Evolutionary conservation across 2,329 filamentous ascomycete genomes (phyloP), one percentile per base, ranked within the genome.

Genomic region (Paradendryphiella salina): DNA sequence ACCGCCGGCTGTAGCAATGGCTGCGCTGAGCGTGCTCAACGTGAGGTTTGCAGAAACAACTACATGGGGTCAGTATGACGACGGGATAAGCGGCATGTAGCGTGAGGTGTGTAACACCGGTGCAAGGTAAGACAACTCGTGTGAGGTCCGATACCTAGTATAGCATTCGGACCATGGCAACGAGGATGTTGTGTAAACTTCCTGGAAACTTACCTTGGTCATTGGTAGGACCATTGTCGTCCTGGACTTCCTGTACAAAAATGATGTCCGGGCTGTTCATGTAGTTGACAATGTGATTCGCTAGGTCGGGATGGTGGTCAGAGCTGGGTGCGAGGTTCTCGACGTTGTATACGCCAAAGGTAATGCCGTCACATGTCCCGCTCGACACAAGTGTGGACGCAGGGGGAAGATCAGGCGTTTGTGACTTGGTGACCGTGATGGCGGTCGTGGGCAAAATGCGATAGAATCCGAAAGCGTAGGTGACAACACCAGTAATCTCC

Each of bases 241-340:
- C 87, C 71, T 89, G 87, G 37, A 89, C 75, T 71, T 89, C 87
- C 67, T 89, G 86, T 3, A 90, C 63, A 65, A 88, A 87, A 50
- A 90, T 64, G 4, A 89, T 67, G 64, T 86, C 84, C 0, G 87
- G 87, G 0, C 79, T 80, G 51, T 78, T 79, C 56, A 89, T 73
- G 71, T 84, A 85, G 57, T 82, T 73, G 44, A 84, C 83, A 56
- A 90, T 86, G 61, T 89, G 85, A 7, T 76, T 72, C 1, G 85
- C 82, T n/a, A 89, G 78, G 10, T 71, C 72, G n/a, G 78, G 72
- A 18, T 88, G 74, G 56, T 84, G 81, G 1, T 76, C 58, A 0
- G 82, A 82, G 28, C 74, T 77, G 0, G 85, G 82, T 6, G 77
- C 73, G 13, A 89, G 76, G 70, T 89, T 89, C 70, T 88, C 84